A percentile compares a stretch with the other conserved stretches of the same genome.
Evolutionary conservation across 2,329 filamentous ascomycete genomes (phyloP).

Genomic region (Lachnellula hyalina): DNA sequence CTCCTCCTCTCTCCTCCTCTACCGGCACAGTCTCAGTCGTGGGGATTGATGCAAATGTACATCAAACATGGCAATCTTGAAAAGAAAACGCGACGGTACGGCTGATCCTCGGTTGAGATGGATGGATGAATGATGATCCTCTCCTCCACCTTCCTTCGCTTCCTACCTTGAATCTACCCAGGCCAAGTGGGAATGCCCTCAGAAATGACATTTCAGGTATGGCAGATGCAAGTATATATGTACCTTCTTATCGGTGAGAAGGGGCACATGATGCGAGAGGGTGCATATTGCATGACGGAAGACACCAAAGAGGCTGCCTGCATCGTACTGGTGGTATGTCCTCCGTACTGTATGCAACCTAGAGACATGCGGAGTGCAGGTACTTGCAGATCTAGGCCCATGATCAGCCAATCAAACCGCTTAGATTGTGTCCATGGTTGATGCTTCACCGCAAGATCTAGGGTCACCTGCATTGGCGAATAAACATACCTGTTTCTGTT

Average conservation of each 20-base stretch:
- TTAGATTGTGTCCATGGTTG: background rate
- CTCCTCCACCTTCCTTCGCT: background rate
- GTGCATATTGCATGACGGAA: background rate
- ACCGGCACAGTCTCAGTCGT: conserved; percentile 3
- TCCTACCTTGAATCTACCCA: background rate
- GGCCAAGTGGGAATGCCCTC: conserved; percentile 14
- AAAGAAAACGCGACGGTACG: background rate
- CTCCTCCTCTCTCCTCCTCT: conserved; percentile 8
- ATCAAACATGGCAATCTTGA: conserved; percentile 4
- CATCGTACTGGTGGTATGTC: too few relatives aligned
- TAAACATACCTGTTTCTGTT: background rate
- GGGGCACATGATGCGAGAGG: conserved; percentile 1
- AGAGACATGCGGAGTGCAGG: conserved; percentile 8
- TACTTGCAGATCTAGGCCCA: background rate
- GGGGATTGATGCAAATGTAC: background rate
- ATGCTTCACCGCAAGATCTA: background rate
- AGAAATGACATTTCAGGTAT: background rate
- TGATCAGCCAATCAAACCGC: background rate
- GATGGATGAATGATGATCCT: too few relatives aligned
- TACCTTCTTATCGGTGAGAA: conserved; percentile 3
- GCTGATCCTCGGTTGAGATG: too few relatives aligned
- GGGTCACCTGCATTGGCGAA: background rate
- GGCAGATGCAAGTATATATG: background rate
- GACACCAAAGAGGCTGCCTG: background rate
- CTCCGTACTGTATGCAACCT: conserved; percentile 3